A percentile compares a stretch with the other conserved stretches of the same genome.
phyloP scores from a whole-genome alignment of 495 filamentous ascomycete genomes.

The Cladorrhinum samala region DNA sequence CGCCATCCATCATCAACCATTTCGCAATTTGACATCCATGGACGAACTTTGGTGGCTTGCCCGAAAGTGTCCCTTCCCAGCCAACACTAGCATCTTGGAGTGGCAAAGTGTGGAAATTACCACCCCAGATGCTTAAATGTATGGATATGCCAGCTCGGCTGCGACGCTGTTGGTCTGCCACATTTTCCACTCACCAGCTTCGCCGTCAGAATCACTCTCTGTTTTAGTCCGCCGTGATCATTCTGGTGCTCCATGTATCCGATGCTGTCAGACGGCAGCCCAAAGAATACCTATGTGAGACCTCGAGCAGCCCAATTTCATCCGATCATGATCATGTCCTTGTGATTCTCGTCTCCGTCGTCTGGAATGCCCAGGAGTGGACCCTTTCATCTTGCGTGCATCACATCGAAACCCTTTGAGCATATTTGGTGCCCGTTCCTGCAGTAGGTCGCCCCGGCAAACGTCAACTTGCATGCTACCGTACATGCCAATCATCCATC shows the following conservation, averaged over 20 bases:
- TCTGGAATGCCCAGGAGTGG: background rate
- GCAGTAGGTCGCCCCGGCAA: background rate
- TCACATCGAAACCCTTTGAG: background rate
- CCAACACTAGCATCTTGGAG: background rate
- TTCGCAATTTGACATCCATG: background rate
- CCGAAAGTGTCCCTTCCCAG: too few species aligned
- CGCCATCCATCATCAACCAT: too few species aligned
- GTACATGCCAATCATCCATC: background rate
- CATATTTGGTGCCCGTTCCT: background rate
- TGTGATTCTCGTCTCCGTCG: too few species aligned
- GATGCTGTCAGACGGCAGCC: conserved; percentile 1
- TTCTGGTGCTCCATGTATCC: too few species aligned
- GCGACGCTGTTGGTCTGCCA: conserved; percentile 1
- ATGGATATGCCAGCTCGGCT: background rate
- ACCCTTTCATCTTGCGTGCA: background rate
- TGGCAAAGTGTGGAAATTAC: background rate
- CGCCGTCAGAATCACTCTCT: too few species aligned
- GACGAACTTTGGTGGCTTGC: background rate
- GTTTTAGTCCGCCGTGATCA: too few species aligned
- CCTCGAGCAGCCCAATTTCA: background rate
- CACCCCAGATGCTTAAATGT: background rate
- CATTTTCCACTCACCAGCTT: background rate
- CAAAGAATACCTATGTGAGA: background rate
- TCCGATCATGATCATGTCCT: too few species aligned
- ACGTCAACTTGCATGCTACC: too few species aligned